Evolutionary conservation across 2,329 filamentous ascomycete species (phyloP), one percentile per base, ranked within the genome.

Genomic region (Immersiporthe knoxdaviesiana): DNA sequence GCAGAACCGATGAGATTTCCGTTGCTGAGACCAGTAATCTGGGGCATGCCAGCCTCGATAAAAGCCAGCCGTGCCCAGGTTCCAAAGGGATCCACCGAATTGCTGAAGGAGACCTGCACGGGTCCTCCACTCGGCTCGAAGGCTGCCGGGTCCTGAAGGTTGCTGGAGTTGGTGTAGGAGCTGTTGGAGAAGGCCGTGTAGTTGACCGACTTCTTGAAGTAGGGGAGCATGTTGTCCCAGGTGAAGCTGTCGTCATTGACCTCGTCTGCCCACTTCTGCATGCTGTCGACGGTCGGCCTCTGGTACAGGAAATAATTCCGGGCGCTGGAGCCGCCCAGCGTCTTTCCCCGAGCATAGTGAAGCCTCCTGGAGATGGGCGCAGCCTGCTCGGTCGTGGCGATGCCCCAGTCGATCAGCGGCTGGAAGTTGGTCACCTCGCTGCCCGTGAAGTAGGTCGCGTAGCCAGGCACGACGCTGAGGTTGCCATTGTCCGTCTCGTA

Each of bases 341-440:
- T 70, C 63, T 69, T 70, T 0, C 66, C 66, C 11, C 66, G 62
- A 21, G 69, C 66, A 32, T 70, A 70, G 39, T 70, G 69, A 16
- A 68, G 32, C 18, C 52, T 44, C 21, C 69, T 56, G 4, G 58
- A 47, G 16, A 68, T 68, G 14, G 69, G 68, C 32, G 65, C 66
- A 32, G 41, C 56, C 21, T 63, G 59, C 35, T 62, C 32, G 2
- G 47, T 59, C 0, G 68, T 65, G 24, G 65, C 56, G 39, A 70
- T 65, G 11, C 66, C 66, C 68, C 68, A 70, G 66, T 70, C 68
- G 41, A 70, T 62, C 41, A 70, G 30, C 16, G 68, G 68, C 62
- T 70, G 68, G 47, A 32, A 63, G 24, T 62, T 63, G 47, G 41
- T 12, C 41, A 58, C 6, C 24, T 54, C 65, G 37, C 66, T 62